Evolutionary conservation across 2,329 filamentous ascomycete species (phyloP).

Genomic region (Cryphonectria nitschkei): DNA sequence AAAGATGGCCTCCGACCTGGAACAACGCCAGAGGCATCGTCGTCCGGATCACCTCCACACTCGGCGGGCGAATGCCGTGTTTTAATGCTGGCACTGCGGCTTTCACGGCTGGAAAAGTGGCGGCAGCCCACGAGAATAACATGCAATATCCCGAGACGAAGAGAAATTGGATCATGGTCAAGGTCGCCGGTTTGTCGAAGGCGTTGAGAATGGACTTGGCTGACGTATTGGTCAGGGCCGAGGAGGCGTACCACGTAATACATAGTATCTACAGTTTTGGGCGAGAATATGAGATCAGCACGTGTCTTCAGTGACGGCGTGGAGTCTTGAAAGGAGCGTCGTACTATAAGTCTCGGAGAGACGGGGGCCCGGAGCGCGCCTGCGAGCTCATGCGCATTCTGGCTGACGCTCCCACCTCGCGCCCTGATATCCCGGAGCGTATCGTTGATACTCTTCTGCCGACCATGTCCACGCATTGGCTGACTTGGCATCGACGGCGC

Average conservation of each 20-base stretch:
- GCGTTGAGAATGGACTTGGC: slow-evolving; percentile 96
- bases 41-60: slow-evolving; percentile 78
- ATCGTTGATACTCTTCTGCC: slow-evolving; percentile 87
- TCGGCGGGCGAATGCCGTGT: slow-evolving; percentile 81
- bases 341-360: slow-evolving; percentile 85
- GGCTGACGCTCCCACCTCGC: slow-evolving; percentile 82
- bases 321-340: slow-evolving; percentile 37
- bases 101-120: slow-evolving; percentile 71
- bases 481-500: slow-evolving; percentile 26
- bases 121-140: slow-evolving; percentile 75
- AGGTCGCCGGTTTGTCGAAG: slow-evolving; percentile 85
- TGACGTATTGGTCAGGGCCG: slow-evolving; percentile 94
- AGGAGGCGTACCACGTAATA: slow-evolving; percentile 91
- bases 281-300: slow-evolving; percentile 34
- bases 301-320: slow-evolving; percentile 23
- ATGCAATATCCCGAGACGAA: slow-evolving; percentile 91
- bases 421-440: slow-evolving; percentile 83
- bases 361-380: slow-evolving; percentile 89
- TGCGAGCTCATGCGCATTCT: slow-evolving; percentile 91
- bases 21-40: slow-evolving; percentile 92
- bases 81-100: slow-evolving; percentile 76
- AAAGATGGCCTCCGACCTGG: slow-evolving; percentile 89
- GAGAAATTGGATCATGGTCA: slow-evolving; percentile 91
- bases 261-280: slow-evolving; percentile 70
- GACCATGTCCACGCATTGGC: slow-evolving; percentile 55